Evolutionary conservation across 257 asterid species (phyloP), one percentile per base, ranked within the genome.

Genomic region (Plantago elongata): DNA sequence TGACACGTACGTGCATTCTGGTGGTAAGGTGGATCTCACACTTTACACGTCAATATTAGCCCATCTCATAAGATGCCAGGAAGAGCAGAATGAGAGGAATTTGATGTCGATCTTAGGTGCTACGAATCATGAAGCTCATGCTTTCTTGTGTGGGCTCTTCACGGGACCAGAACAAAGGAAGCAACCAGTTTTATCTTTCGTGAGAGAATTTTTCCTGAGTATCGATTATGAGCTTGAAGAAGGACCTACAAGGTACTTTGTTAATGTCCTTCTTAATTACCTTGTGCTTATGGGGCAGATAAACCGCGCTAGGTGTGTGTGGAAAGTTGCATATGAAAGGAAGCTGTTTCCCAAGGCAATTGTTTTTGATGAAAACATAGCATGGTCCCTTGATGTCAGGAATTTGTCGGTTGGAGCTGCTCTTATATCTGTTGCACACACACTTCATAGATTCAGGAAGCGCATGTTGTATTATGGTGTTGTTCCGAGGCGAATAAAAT

Each of bases 341-440:
- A 93, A 87, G 79, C 89, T 93, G 42, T 93, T 93, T 62, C 95
- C 99, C 3, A 93, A 93, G 78, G 99, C 99, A 3, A 89, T 93
- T 51, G 99, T 93, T 60, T 93, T 93, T 68, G 99, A 93, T 81
- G 97, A 93, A 66, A 97, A 89, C 74, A 83, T 87, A 62, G 96
- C 99, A 11, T 89, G 99, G 99, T 93, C 99, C 49, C 92, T 93
- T 30, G 99, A 93, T 66, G 97, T 89, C 49, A 85, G 99, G 70
- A 89, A 93, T 74, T 64, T 89, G 75, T 84, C 99, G 2, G 96
- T 93, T 14, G 97, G 99, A 50, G 97, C 99, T 27, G 97, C 99
- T 67, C 89, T 93, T 37, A 71, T 89, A 60, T 93, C 97, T 9
- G 97, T 87, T 43, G 96, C 89, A 38, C 99, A 93, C 78, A 87